phyloP scores from a whole-genome alignment of 257 asterid genomes.

The Lycium ferocissimum region DNA sequence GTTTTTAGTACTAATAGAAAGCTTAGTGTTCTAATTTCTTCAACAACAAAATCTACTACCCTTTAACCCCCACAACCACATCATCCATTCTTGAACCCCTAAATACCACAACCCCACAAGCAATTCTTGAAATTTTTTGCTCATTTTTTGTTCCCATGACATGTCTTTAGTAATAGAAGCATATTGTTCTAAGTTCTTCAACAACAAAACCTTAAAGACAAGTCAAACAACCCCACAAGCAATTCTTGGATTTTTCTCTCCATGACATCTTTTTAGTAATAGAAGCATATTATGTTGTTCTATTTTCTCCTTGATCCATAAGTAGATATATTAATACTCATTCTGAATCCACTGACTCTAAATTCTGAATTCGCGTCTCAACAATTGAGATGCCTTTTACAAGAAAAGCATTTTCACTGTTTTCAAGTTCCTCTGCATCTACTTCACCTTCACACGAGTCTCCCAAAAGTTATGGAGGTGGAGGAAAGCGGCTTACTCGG shows the following conservation, averaged over 20 bases:
- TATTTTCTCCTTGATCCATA: background rate
- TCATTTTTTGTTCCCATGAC: no score
- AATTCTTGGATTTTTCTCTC: background rate
- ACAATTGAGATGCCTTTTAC: conserved; percentile 16
- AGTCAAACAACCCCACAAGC: background rate
- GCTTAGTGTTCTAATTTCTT: no score
- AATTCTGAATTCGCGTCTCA: background rate
- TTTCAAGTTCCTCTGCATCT: background rate
- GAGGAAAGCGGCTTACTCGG: conserved; percentile 50
- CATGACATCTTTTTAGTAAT: background rate
- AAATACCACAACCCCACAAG: background rate
- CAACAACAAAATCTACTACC: no score
- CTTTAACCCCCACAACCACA: no score
- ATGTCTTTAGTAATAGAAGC: no score
- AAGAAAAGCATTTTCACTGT: conserved; percentile 23
- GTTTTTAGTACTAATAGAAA: no score
- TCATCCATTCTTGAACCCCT: no score
- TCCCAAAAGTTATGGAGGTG: conserved; percentile 27
- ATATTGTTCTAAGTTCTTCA: no score
- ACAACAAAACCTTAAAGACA: no score
- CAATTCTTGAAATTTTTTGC: background rate
- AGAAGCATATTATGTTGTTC: background rate
- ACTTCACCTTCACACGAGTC: conserved; percentile 7
- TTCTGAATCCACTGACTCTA: background rate
- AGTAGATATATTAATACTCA: background rate